These are phyloP conservation scores for Citrus trifoliata DNA, from an alignment of 345 rosid genomes.

Conservation along the genomic window DNA sequence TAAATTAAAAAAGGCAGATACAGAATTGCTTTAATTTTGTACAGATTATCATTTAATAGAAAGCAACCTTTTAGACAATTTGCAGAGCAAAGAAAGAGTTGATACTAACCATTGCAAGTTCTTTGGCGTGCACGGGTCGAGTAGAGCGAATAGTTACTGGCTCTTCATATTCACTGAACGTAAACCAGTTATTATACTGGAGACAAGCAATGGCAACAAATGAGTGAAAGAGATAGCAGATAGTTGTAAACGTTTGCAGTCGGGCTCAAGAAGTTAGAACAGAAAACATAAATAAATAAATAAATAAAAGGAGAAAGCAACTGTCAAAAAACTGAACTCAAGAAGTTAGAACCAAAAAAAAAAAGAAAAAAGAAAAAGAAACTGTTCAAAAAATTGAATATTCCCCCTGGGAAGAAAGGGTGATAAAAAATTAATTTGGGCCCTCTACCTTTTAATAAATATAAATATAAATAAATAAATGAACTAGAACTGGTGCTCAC, in stretches of 20 bases:
- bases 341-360: background rate
- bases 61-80: background rate
- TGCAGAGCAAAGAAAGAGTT: background rate
- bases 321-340: background rate
- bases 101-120: slow-evolving; percentile 75
- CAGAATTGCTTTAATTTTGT: background rate
- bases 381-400: background rate
- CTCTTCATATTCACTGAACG: slow-evolving; percentile 93
- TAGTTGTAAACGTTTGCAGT: background rate
- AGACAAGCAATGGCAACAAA: slow-evolving; percentile 24
- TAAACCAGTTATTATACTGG: slow-evolving; percentile 95
- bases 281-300: background rate
- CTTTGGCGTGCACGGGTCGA: slow-evolving; percentile 79
- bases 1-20: background rate
- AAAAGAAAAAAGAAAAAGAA: background rate
- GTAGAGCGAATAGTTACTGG: slow-evolving; percentile 68
- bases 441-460: no score
- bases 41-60: background rate
- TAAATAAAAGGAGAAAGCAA: background rate
- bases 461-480: background rate
- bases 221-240: slow-evolving; percentile 7
- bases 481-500: slow-evolving; percentile 37
- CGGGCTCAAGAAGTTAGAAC: background rate
- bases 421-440: no score
- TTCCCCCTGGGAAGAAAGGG: no score